phyloP scores from a whole-genome alignment of 1,284 basidiomycete genomes.

The Trametes polyzona region DNA sequence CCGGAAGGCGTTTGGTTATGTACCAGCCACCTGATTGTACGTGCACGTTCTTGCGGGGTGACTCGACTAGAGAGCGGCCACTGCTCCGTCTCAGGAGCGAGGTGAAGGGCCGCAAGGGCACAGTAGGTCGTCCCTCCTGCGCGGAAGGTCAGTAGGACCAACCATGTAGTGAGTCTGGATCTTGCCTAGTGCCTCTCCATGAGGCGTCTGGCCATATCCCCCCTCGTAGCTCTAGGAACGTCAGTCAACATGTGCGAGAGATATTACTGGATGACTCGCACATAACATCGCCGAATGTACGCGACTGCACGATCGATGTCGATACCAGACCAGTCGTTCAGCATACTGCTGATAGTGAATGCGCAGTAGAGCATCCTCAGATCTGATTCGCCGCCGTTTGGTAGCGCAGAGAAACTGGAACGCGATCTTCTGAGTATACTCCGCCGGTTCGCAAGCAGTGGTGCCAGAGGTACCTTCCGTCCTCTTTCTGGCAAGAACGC shows the following conservation, averaged over 20 bases:
- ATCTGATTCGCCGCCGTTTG: conserved; percentile 70
- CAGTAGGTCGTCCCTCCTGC: conserved; percentile 94
- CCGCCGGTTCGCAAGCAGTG: background rate
- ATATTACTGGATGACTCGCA: conserved; percentile 39
- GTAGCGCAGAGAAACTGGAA: conserved; percentile 76
- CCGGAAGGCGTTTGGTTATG: conserved; percentile 70
- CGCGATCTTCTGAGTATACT: background rate
- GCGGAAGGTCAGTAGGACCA: background rate
- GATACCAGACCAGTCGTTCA: conserved; percentile 79
- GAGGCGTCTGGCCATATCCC: conserved; percentile 84
- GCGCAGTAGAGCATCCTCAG: conserved; percentile 89
- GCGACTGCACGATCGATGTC: conserved; percentile 60
- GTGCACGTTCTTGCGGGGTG: conserved; percentile 46
- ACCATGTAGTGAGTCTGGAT: background rate
- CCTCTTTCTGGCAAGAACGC: conserved; percentile 68
- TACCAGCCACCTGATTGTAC: conserved; percentile 77
- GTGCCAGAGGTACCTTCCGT: conserved; percentile 81
- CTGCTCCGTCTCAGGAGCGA: conserved; percentile 46
- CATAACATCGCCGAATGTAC: conserved; percentile 75
- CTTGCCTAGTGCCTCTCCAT: conserved; percentile 84
- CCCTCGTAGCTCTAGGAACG: conserved; percentile 85
- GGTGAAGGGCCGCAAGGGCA: conserved; percentile 75
- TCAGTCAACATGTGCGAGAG: background rate
- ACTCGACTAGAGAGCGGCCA: conserved; percentile 33
- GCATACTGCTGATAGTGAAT: conserved; percentile 78